A percentile compares a stretch with the other conserved stretches of the same genome.
Evolutionary conservation across 441 rosid genomes (phyloP).

Genomic region (Arabidopsis hybrid): DNA sequence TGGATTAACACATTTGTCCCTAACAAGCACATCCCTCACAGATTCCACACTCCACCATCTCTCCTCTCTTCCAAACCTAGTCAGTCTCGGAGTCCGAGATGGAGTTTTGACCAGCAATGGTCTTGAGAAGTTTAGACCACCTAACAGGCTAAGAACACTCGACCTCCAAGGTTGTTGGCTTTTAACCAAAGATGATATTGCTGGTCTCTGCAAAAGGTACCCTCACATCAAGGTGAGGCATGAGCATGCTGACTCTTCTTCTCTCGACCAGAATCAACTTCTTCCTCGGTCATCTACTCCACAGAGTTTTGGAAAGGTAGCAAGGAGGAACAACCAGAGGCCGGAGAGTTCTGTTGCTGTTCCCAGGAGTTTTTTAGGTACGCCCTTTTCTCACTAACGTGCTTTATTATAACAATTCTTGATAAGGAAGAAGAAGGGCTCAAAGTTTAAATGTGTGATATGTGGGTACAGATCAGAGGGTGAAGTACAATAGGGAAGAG

Average conservation of each 20-base stretch:
- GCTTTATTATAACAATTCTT: not conserved
- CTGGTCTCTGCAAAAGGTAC: conserved; percentile 56
- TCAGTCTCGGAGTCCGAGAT: conserved; percentile 62
- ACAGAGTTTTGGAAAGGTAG: conserved; percentile 22
- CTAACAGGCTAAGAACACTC: conserved; percentile 55
- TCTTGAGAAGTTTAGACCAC: conserved; percentile 68
- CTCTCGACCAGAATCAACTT: conserved; percentile 42
- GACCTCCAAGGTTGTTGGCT: conserved; percentile 97
- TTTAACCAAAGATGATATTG: conserved; percentile 59
- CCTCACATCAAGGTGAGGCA: conserved; percentile 69
- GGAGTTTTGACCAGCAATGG: conserved; percentile 77
- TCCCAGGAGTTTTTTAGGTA: conserved; percentile 59
- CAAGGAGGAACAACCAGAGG: conserved; percentile 40
- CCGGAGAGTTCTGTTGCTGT: conserved; percentile 45
- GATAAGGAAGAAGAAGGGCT: not conserved
- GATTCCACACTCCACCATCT: conserved; percentile 65
- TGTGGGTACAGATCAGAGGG: conserved; percentile 73
- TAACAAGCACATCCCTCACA: conserved; percentile 69
- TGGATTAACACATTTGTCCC: conserved; percentile 62
- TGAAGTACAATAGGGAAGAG: conserved; percentile 77
- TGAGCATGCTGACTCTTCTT: conserved; percentile 46
- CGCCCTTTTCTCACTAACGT: conserved; percentile 16
- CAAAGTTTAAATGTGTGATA: conserved; percentile 13
- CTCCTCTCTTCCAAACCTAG: conserved; percentile 67
- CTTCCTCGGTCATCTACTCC: conserved; percentile 43